phyloP scores from a whole-genome alignment of 306 rosid species.

The Dryas octopetala region DNA sequence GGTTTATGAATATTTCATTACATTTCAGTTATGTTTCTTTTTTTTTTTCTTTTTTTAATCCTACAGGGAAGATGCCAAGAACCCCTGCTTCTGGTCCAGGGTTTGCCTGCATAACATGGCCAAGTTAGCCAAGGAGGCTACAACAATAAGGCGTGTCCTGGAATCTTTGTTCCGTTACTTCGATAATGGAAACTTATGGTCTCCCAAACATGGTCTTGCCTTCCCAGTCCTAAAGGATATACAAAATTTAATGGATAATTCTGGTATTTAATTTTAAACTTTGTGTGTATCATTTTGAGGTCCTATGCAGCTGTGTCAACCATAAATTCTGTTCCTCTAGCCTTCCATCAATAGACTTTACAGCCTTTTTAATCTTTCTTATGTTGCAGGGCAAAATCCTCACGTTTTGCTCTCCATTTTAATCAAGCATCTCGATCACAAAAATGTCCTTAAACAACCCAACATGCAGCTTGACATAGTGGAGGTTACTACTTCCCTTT shows the following conservation, averaged over 20 bases:
- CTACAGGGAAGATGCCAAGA: conserved; percentile 75
- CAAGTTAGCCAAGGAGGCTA: conserved; percentile 85
- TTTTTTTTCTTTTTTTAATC: conserved; percentile 15
- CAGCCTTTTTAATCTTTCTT: not conserved
- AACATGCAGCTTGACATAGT: conserved; percentile 80
- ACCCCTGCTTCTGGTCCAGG: conserved; percentile 84
- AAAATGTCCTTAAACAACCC: conserved; percentile 71
- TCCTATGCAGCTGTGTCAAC: conserved; percentile 17
- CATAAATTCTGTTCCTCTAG: not conserved
- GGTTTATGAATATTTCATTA: conserved; percentile 22
- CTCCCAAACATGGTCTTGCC: conserved; percentile 69
- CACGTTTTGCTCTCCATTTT: conserved; percentile 78
- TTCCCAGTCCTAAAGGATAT: conserved; percentile 71
- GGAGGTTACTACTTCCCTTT: conserved; percentile 71
- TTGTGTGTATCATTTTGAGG: conserved; percentile 15
- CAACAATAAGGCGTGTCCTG: conserved; percentile 83
- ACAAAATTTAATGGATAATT: conserved; percentile 69
- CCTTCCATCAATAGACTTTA: conserved; percentile 8
- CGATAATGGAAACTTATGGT: conserved; percentile 72
- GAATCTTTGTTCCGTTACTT: conserved; percentile 88
- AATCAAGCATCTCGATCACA: conserved; percentile 92
- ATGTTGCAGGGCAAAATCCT: conserved; percentile 63
- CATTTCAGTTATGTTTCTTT: conserved; percentile 24
- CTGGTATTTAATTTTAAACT: conserved; percentile 49
- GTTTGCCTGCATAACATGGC: conserved; percentile 93